Evolutionary conservation across 2,329 filamentous ascomycete species (phyloP).

Genomic region (Monosporascus sp.): DNA sequence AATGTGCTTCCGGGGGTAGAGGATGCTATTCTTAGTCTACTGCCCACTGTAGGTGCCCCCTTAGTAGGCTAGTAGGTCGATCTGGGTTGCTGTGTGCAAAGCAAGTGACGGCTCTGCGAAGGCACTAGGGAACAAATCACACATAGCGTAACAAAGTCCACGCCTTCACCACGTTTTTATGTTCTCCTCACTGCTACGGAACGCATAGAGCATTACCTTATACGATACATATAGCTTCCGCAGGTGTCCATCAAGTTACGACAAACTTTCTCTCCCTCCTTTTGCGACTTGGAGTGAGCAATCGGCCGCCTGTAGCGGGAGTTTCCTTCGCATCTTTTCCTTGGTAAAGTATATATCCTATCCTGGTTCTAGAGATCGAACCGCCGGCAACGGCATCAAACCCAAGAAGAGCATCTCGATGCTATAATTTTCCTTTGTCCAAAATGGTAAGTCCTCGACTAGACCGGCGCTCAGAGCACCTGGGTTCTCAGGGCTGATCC

Average conservation of each 20-base stretch:
- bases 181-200: conserved; percentile 19
- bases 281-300: conserved; percentile 27
- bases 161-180: conserved; percentile 24
- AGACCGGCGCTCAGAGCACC: neutral
- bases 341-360: conserved; percentile 20
- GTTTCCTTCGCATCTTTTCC: conserved; percentile 21
- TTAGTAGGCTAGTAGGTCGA: neutral
- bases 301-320: conserved; percentile 20
- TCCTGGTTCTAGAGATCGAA: conserved; percentile 21
- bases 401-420: conserved; percentile 19
- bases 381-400: conserved; percentile 28
- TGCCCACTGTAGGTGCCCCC: conserved; percentile 8
- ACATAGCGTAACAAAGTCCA: conserved; percentile 20
- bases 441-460: conserved; percentile 16
- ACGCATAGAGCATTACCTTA: conserved; percentile 11
- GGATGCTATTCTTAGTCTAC: neutral
- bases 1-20: neutral
- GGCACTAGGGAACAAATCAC: conserved; percentile 25
- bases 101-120: conserved; percentile 4
- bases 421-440: conserved; percentile 10
- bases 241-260: conserved; percentile 21
- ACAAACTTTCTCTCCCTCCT: conserved; percentile 20
- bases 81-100: neutral
- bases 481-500: conserved; percentile 9
- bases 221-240: conserved; percentile 27